Base-by-base conservation (phyloP, 352 stramenopile species). In the Peronosclerospora sorghi region DNA sequence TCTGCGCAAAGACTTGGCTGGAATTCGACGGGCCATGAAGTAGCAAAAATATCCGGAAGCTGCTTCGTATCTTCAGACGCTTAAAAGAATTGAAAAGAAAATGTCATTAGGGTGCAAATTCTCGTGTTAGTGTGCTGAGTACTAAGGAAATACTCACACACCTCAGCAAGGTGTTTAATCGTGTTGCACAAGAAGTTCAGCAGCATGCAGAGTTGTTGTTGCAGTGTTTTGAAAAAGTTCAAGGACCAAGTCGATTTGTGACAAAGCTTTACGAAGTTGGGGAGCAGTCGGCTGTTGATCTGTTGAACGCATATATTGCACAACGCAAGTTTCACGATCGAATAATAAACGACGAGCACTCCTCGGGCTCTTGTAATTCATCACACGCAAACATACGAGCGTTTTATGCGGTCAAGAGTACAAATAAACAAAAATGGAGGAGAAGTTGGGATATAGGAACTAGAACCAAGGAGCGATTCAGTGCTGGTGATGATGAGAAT, bases 311-410 rank as follows among this genome's bases (percentile, higher is more conserved):
- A 15, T 91, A 88, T 58, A 91, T 88, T 59, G 35, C 56, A 24
- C 78, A 90, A 46, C 73, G 78, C 29, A 72, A 75, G 24, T 85
- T 87, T 50, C 61, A 73, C 34, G 59, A 84, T 14, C 64, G 69
- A 35, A 80, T 90, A 56, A 65, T 55, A 26, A 63, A 48, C n/a
- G 37, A 43, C 18, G 38, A 56, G 19, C 44, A 48, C 4, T 29
- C 27, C 20, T 32, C 6, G 35, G 35, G 81, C 76, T 14, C 44
- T 93, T 8, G 64, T 93, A 24, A 84, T 93, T 40, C 81, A 93
- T 30, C 79, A 93, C 53, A 91, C 81, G 12, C 81, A 93, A 60
- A 93, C 81, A 9, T 93, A 84, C 50, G 81, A 93, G 51, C 78
- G 81, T 7, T 93, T 91, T 49, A 87, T 93, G 67, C 73, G 75